Evolutionary conservation across 139 green algal genomes (phyloP).

Genomic region (Edaphochlamys debaryana): DNA sequence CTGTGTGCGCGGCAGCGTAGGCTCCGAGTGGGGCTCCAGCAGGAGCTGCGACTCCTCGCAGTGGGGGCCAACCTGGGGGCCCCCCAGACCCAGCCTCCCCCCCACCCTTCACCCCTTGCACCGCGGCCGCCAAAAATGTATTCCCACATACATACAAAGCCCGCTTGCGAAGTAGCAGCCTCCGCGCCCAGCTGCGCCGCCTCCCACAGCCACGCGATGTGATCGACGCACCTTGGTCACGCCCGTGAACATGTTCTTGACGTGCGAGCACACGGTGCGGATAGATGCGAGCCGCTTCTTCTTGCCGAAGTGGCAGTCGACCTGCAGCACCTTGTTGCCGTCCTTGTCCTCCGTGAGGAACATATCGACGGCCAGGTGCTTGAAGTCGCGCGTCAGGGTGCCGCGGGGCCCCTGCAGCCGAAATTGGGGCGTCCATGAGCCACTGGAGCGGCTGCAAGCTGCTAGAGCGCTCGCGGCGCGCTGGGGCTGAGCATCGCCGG

Average conservation of each 20-base stretch:
- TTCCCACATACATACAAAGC: too few species aligned
- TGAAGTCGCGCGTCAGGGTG: slow-evolving; percentile 83
- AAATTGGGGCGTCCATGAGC: background rate
- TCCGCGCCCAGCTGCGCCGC: too few species aligned
- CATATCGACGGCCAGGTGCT: slow-evolving; percentile 90
- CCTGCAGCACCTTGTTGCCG: slow-evolving; percentile 76
- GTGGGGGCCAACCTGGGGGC: too few species aligned
- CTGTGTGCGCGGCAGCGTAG: too few species aligned
- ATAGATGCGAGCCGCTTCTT: slow-evolving; percentile 94
- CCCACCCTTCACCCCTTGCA: too few species aligned
- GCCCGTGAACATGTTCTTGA: slow-evolving; percentile 91
- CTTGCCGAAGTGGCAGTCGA: slow-evolving; percentile 92
- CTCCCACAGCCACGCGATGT: too few species aligned
- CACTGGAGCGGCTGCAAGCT: background rate
- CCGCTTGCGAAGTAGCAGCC: too few species aligned
- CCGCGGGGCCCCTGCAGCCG: slow-evolving; percentile 77
- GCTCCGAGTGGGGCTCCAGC: too few species aligned
- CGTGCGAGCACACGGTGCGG: slow-evolving; percentile 89
- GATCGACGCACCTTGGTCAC: slow-evolving; percentile 76
- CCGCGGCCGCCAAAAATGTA: too few species aligned
- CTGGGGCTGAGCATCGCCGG: slow-evolving; percentile 20
- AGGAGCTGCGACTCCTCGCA: too few species aligned
- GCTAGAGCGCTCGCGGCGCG: slow-evolving; percentile 6
- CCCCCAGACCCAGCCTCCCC: too few species aligned
- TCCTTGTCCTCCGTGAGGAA: slow-evolving; percentile 85